Evolutionary conservation across 2,329 filamentous ascomycete genomes (phyloP), one percentile per base, ranked within the genome.

Genomic region (Pyrenochaeta sp.): DNA sequence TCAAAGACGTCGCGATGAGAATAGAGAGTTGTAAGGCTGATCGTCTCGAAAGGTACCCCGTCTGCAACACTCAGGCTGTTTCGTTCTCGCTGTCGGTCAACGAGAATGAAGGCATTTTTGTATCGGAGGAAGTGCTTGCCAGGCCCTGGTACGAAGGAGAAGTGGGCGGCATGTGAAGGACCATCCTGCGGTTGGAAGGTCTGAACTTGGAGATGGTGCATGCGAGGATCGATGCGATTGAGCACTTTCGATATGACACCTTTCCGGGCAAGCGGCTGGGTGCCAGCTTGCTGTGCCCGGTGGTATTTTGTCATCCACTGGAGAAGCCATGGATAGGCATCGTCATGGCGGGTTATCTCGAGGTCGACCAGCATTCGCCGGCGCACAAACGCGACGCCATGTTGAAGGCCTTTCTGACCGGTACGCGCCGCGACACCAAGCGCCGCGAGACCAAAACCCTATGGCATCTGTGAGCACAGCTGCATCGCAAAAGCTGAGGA

Each of bases 271-370:
- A 55, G 38, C 13, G 52, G 52, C 37, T 71, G 67, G 13, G 58
- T 41, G 35, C 67, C 64, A 5, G 73, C 63, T 80, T 87, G 49
- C 79, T 89, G 58, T 63, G 76, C 64, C 41, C 85, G 81, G 37
- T 91, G 89, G 54, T 90, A 90, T 42, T 90, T 82, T 6, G 91
- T 92, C 69, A 99, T 88, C 92, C 94, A 99, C 54, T 92, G 87
- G 7, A 99, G 80, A 28, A 99, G 85, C 93, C 92, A 97, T 27
- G 86, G 86, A 69, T 97, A 99, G 2, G 93, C 92, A 30, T 90
- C 85, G 73, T 99, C 94, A 62, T 93, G 89, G 67, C 90, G 89
- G 71, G 89, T 93, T 72, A 99, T 96, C 73, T 99, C 94, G 62
- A 99, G 85, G 63, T 96, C 91, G 61, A 97, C 90, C 20, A 99